Conservation (phyloP, 148 eudicot species). For the Salicornia ramosissima region DNA sequence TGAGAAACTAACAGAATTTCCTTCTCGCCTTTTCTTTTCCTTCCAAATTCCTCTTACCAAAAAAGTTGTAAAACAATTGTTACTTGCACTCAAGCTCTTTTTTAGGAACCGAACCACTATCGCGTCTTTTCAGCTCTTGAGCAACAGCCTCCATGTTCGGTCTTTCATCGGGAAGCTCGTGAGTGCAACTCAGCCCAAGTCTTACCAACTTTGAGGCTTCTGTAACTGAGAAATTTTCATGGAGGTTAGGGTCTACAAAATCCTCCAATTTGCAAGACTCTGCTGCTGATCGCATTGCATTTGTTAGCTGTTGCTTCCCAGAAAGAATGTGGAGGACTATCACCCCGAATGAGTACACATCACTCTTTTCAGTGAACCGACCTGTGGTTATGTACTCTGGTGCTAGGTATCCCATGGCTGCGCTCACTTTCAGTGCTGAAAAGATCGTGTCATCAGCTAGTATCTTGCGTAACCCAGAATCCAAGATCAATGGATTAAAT, state of each 20-base stretch:
- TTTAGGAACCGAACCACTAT: slow-evolving; percentile 19
- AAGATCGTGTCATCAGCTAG: slow-evolving; percentile 83
- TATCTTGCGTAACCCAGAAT: slow-evolving; percentile 78
- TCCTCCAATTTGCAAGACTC: slow-evolving; percentile 48
- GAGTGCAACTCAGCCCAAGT: slow-evolving; percentile 59
- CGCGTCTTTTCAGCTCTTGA: slow-evolving; percentile 37
- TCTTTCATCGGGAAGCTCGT: slow-evolving; percentile 61
- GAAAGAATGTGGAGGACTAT: slow-evolving; percentile 69
- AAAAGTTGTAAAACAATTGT: not conserved
- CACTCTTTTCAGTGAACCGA: slow-evolving; percentile 84
- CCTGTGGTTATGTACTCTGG: slow-evolving; percentile 94
- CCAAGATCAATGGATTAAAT: slow-evolving; percentile 58
- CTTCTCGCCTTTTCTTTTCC: too few species aligned
- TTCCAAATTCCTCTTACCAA: not conserved
- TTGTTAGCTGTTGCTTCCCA: slow-evolving; percentile 55
- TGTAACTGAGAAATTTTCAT: slow-evolving; percentile 38
- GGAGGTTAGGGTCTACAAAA: slow-evolving; percentile 58
- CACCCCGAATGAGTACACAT: slow-evolving; percentile 85
- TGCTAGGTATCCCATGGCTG: slow-evolving; percentile 90
- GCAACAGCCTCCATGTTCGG: slow-evolving; percentile 59
- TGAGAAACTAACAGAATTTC: too few species aligned
- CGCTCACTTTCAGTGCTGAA: slow-evolving; percentile 86
- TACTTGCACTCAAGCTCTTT: not conserved
- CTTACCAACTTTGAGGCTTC: slow-evolving; percentile 49
- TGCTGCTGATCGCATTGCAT: slow-evolving; percentile 42